Base-by-base conservation (phyloP, 2,329 filamentous ascomycete genomes). In the Calonectria pauciramosa region DNA sequence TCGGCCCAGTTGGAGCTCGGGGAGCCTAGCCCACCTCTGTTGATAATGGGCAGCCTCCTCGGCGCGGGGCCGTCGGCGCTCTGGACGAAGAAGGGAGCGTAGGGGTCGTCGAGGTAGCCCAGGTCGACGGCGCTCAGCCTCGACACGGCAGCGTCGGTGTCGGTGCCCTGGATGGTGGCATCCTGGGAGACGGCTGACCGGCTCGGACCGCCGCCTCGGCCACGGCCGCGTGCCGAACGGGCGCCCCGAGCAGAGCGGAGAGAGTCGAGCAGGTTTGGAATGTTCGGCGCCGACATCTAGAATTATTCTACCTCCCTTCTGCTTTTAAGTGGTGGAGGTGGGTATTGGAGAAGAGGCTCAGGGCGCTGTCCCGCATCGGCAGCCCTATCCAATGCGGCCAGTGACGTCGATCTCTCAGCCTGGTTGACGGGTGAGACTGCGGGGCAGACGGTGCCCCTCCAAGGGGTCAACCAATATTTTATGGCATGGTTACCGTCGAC, bases 131-230 rank as follows among this genome's bases (percentile, higher is more conserved):
- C 96, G 83, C 96, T 99, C 85, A 98, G 87, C 44, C 97, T 92
- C 36, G 96, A 98, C 52, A 95, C 92, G 73, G 95, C 95, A 32
- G 97, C 97, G 87, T 99, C 97, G 75, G 93, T 93, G 85, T 99
- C 97, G 4, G 97, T 99, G 76, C 93, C 92, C 84, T 98, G 96
- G 72, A 99, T 93, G 51, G 94, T 91, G 73, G 90, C 88, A 85
- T 99, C 96, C 79, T 93, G 92, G 60, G 86, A 86, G 52, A 82
- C 78, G n/a, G 82, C 78, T 28, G 80, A 71, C 68, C 76, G 79
- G 77, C 79, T 74, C n/a, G 82, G 80, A 68, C 81, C 84, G 75
- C 83, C 84, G 59, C 86, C 87, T 68, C 81, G 75, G 2, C 80
- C 81, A 69, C 83, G 79, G n/a, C 80, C 77, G 10, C 72, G 66